Conservation (phyloP, 345 rosid genomes). For the Kernera saxatilis region DNA sequence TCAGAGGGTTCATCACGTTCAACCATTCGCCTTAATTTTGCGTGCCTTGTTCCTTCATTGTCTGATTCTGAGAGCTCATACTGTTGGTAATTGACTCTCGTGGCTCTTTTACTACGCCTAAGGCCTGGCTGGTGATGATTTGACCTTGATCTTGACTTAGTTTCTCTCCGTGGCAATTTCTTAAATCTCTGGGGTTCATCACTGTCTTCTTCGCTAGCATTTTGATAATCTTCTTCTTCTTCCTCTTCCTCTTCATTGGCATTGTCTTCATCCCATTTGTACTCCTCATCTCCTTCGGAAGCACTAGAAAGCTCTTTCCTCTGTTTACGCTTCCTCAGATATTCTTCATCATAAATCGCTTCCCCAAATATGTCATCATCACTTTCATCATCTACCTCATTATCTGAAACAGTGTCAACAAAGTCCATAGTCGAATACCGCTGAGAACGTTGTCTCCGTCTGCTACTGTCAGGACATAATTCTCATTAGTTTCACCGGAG, state of each 20-base stretch:
- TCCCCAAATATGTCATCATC: constrained; percentile 97
- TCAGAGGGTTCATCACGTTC: constrained; percentile 55
- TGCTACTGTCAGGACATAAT: constrained; percentile 36
- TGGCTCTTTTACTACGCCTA: constrained; percentile 89
- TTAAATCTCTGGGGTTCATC: constrained; percentile 57
- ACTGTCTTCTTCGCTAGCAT: constrained; percentile 68
- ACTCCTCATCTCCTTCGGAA: constrained; percentile 98
- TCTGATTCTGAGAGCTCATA: constrained; percentile 81
- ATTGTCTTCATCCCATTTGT: constrained; percentile 75
- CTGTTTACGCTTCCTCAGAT: constrained; percentile 66
- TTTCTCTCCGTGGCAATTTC: constrained; percentile 63
- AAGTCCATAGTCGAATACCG: constrained; percentile 68
- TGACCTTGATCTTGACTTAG: constrained; percentile 69
- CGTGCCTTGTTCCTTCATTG: constrained; percentile 48
- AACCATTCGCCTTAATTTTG: constrained; percentile 52
- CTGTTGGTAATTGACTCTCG: constrained; percentile 62
- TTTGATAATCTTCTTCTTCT: constrained; percentile 61
- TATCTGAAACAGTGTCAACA: constrained; percentile 76
- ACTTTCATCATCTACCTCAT: constrained; percentile 67
- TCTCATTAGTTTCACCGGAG: neutral
- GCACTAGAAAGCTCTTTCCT: constrained; percentile 64
- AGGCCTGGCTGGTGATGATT: constrained; percentile 64
- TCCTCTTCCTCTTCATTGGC: constrained; percentile 71
- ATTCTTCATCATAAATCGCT: constrained; percentile 89
- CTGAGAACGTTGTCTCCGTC: constrained; percentile 79